Evolutionary conservation across 345 rosid species (phyloP).

Genomic region (Excoecaria cochinchinensis): DNA sequence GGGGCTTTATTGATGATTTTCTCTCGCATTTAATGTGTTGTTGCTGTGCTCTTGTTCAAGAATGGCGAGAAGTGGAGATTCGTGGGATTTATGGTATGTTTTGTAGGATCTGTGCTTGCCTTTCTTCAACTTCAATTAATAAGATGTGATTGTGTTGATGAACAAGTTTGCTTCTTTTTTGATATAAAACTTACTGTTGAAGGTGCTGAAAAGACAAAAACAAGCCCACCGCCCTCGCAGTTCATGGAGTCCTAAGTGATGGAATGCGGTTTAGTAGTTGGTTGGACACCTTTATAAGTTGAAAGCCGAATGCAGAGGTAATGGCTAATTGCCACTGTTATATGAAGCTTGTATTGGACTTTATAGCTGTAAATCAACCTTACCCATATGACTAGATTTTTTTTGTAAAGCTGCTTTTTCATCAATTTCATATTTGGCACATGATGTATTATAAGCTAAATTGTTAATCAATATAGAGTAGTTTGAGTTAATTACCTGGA

Average conservation of each 20-base stretch:
- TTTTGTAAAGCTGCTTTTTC: slow-evolving; percentile 31
- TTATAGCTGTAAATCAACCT: slow-evolving; percentile 6
- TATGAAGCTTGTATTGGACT: slow-evolving; percentile 13
- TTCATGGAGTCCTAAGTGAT: slow-evolving; percentile 69
- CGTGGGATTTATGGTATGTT: slow-evolving; percentile 70
- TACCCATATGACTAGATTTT: neutral
- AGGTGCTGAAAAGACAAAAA: slow-evolving; percentile 77
- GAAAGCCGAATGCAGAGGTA: slow-evolving; percentile 18
- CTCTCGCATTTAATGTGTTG: slow-evolving; percentile 97
- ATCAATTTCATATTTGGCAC: slow-evolving; percentile 17
- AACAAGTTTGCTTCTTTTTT: neutral
- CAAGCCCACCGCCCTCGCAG: slow-evolving; percentile 75
- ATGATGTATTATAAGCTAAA: slow-evolving; percentile 29
- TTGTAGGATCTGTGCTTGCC: neutral
- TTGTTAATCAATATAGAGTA: slow-evolving; percentile 15
- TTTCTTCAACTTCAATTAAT: neutral
- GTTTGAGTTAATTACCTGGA: slow-evolving; percentile 14
- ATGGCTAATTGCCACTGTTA: slow-evolving; percentile 19
- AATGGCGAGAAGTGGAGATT: slow-evolving; percentile 90
- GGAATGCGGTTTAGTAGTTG: slow-evolving; percentile 1
- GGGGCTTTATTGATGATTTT: slow-evolving; percentile 88
- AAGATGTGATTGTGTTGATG: neutral
- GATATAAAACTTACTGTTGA: slow-evolving; percentile 26
- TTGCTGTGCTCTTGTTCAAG: slow-evolving; percentile 99
- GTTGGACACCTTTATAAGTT: slow-evolving; percentile 5